Percentiles rank a stretch among this genome's conserved stretches.
These are phyloP conservation scores for Emericellopsis terricola DNA, from an alignment of 495 filamentous ascomycete genomes.

Conservation along the genomic window DNA sequence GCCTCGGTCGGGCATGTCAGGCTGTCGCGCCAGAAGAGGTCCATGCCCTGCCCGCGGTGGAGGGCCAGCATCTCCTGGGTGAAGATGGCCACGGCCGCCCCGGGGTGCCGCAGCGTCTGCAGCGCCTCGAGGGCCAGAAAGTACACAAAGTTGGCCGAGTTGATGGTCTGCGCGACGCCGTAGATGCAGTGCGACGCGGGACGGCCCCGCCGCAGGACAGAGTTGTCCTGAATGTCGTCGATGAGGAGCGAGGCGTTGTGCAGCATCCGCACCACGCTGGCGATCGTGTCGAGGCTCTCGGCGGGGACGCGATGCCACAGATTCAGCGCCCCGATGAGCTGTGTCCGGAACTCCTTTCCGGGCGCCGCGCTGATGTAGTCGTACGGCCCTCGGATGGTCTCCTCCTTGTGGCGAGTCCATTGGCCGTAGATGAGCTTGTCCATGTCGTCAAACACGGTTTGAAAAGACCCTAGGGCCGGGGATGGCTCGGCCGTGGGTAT, in stretches of 20 bases:
- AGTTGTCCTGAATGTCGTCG: slow-evolving; percentile 68
- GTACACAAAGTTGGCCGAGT: slow-evolving; percentile 75
- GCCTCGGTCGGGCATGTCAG: slow-evolving; percentile 66
- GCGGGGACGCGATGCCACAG: slow-evolving; percentile 57
- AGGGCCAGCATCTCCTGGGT: slow-evolving; percentile 66
- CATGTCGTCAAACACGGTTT: background rate
- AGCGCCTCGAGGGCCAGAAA: slow-evolving; percentile 59
- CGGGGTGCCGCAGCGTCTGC: slow-evolving; percentile 40
- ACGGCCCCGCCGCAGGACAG: slow-evolving; percentile 54
- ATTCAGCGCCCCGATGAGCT: slow-evolving; percentile 64
- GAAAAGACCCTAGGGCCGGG: background rate
- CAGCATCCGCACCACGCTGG: slow-evolving; percentile 59
- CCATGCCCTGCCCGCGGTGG: slow-evolving; percentile 76
- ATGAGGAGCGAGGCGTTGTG: slow-evolving; percentile 65
- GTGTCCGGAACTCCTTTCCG: slow-evolving; percentile 62
- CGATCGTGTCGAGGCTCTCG: slow-evolving; percentile 50
- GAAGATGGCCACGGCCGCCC: slow-evolving; percentile 44
- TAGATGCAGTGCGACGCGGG: slow-evolving; percentile 79
- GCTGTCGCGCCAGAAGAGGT: slow-evolving; percentile 75
- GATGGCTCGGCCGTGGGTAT: background rate
- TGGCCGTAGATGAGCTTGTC: no score
- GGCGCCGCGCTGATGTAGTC: slow-evolving; percentile 62
- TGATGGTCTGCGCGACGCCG: slow-evolving; percentile 74
- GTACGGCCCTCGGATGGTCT: slow-evolving; percentile 58
- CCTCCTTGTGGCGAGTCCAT: slow-evolving; percentile 43